A percentile compares a stretch with the other conserved stretches of the same genome.
These are phyloP conservation scores for Ganoderma boninense DNA, from an alignment of 1,284 basidiomycete genomes.

Conservation along the genomic window DNA sequence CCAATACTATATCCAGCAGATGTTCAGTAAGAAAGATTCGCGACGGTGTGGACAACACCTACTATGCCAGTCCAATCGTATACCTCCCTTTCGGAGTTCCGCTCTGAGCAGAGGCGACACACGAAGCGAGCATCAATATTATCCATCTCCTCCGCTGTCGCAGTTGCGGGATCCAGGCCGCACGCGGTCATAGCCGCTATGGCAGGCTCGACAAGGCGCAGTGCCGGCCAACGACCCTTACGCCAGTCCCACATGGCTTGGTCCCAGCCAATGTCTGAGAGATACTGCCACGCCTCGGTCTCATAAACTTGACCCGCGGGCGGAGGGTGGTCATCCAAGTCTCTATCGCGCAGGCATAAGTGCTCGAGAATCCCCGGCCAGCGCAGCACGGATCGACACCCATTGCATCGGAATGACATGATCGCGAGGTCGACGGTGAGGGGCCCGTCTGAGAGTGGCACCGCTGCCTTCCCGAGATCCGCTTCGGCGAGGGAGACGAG, in stretches of 20 bases:
- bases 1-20: background rate
- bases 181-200: background rate
- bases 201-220: background rate
- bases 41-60: background rate
- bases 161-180: background rate
- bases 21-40: background rate
- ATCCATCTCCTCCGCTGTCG: constrained; percentile 1
- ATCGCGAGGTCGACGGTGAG: background rate
- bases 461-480: background rate
- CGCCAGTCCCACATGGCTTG: background rate
- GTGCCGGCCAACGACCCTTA: background rate
- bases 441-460: background rate
- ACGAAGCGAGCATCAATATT: background rate
- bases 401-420: background rate
- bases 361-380: background rate
- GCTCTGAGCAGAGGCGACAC: background rate
- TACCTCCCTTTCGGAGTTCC: background rate
- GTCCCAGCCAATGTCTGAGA: background rate
- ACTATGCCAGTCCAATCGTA: background rate
- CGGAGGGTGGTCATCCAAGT: background rate
- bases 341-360: background rate
- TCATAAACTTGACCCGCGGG: background rate
- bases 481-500: background rate
- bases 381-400: background rate
- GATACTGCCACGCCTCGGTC: background rate